Percentiles rank a stretch among this genome's conserved stretches.
Evolutionary conservation across 179 eudicot species (phyloP).

Genomic region (Silene noctiflora): DNA sequence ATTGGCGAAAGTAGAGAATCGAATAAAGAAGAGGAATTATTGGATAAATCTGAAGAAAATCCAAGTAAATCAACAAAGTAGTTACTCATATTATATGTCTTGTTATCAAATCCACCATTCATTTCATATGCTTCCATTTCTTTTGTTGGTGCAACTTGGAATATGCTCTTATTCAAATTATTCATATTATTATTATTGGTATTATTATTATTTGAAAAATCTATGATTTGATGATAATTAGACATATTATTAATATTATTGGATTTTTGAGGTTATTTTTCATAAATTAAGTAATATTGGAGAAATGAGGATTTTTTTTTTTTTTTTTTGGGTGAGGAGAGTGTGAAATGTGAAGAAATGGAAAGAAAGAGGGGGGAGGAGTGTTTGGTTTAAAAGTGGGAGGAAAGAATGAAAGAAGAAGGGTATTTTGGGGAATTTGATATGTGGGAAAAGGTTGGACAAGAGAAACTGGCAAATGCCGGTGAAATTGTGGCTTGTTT

Average conservation of each 20-base stretch:
- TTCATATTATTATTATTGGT: not conserved
- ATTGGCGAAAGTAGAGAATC: constrained; percentile 13
- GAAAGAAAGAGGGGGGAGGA: constrained; percentile 7
- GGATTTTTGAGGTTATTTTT: not conserved
- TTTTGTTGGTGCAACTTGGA: constrained; percentile 17
- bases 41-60: constrained; percentile 20
- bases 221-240: not conserved
- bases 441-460: not conserved
- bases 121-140: not conserved
- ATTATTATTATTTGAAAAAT: not conserved
- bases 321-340: constrained; percentile 17
- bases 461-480: constrained; percentile 12
- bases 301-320: not conserved
- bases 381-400: constrained; percentile 26
- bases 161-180: constrained; percentile 14
- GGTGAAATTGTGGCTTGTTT: not conserved
- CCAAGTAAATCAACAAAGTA: constrained; percentile 21
- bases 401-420: not conserved
- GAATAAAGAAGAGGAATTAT: constrained; percentile 7
- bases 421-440: not conserved
- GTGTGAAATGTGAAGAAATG: constrained; percentile 8
- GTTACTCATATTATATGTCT: not conserved
- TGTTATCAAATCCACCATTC: constrained; percentile 6
- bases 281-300: too few relatives aligned
- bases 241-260: too few relatives aligned